A percentile compares a stretch with the other conserved stretches of the same genome.
Evolutionary conservation across 2,329 filamentous ascomycete genomes (phyloP).

Genomic region (Elsinoe fawcettii): DNA sequence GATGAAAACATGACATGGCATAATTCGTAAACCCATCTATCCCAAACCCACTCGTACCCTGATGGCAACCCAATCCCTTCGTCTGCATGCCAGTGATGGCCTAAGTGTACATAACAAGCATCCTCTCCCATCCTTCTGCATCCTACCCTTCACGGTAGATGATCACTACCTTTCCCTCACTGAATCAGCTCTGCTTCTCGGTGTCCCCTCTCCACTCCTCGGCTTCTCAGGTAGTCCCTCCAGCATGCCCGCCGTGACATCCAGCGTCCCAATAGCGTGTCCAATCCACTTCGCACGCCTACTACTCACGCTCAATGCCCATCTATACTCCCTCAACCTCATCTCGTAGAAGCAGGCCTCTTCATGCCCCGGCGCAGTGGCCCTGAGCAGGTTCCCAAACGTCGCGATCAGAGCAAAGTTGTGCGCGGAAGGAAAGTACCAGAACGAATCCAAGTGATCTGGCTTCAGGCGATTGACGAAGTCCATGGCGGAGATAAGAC

Average conservation of each 20-base stretch:
- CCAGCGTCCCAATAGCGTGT: slow-evolving; percentile 39
- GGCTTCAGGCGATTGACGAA: slow-evolving; percentile 90
- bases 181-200: slow-evolving; percentile 13
- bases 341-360: slow-evolving; percentile 90
- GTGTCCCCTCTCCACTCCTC: slow-evolving; percentile 10
- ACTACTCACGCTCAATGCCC: slow-evolving; percentile 82
- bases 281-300: slow-evolving; percentile 54
- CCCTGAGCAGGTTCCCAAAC: slow-evolving; percentile 83
- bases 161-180: neutral
- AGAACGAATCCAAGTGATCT: slow-evolving; percentile 80
- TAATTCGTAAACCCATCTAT: neutral
- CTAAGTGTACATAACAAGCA: neutral
- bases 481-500: slow-evolving; percentile 92
- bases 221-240: slow-evolving; percentile 40
- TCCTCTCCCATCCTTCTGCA: neutral
- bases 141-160: neutral
- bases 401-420: slow-evolving; percentile 95
- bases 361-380: slow-evolving; percentile 76
- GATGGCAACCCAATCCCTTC: neutral
- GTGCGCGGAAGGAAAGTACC: slow-evolving; percentile 80
- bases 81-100: neutral
- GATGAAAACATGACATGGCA: neutral
- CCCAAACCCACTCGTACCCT: neutral
- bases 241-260: slow-evolving; percentile 38
- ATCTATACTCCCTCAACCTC: slow-evolving; percentile 79